phyloP scores from a whole-genome alignment of 768 basidiomycete genomes.

The Gelatoporia subvermispora region DNA sequence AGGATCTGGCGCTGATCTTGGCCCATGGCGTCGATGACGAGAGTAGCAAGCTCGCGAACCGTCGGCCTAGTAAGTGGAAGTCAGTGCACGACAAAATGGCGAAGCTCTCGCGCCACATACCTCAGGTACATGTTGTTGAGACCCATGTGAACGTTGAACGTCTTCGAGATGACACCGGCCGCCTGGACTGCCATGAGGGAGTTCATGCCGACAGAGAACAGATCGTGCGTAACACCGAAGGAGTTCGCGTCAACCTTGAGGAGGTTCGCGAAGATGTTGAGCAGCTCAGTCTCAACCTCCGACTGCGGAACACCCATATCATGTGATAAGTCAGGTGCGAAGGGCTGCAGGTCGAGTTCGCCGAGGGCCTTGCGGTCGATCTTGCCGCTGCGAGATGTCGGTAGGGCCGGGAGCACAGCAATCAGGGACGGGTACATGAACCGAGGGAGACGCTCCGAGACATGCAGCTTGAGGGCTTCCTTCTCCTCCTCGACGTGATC shows the following conservation, averaged over 20 bases:
- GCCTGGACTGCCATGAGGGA: constrained; percentile 30
- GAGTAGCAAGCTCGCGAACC: constrained; percentile 19
- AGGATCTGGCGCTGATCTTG: constrained; percentile 25
- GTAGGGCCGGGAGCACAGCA: constrained; percentile 19
- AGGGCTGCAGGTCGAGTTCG: constrained; percentile 20
- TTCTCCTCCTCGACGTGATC: constrained; percentile 6
- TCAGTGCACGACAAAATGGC: not conserved
- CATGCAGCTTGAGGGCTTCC: constrained; percentile 18
- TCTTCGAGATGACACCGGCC: constrained; percentile 25
- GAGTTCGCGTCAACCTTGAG: constrained; percentile 17
- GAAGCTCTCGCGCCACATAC: constrained; percentile 8
- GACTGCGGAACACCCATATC: constrained; percentile 23
- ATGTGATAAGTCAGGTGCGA: constrained; percentile 14
- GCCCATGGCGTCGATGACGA: constrained; percentile 21
- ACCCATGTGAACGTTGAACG: constrained; percentile 24
- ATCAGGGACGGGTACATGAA: constrained; percentile 29
- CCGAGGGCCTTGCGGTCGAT: constrained; percentile 25
- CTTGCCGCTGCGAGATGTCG: constrained; percentile 24
- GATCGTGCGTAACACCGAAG: constrained; percentile 24
- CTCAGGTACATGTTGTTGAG: constrained; percentile 26
- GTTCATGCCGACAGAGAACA: constrained; percentile 27
- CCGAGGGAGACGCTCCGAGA: constrained; percentile 26
- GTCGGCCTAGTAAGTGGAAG: constrained; percentile 16
- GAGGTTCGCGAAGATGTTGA: constrained; percentile 20
- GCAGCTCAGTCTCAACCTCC: constrained; percentile 24